Evolutionary conservation across 176 grass and related monocot species (phyloP).

Genomic region (Musa acuminata): DNA sequence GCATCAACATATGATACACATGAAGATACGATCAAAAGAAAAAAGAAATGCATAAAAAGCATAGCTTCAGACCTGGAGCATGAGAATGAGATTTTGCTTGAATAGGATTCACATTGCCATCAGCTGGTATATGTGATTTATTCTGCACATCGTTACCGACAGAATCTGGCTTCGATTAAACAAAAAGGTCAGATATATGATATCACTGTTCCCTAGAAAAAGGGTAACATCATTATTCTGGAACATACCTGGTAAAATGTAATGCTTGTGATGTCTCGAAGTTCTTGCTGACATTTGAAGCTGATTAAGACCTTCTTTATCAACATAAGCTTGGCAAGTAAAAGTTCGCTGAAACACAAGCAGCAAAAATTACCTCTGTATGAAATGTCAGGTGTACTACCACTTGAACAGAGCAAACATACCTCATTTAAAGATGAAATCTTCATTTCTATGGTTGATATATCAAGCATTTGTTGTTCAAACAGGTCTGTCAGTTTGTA

Average conservation of each 20-base stretch:
- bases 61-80: conserved; percentile 48
- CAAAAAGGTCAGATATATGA: conserved; percentile 17
- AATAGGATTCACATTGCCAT: conserved; percentile 35
- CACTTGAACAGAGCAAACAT: conserved; percentile 12
- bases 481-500: conserved; percentile 82
- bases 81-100: conserved; percentile 43
- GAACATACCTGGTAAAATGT: conserved; percentile 66
- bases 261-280: conserved; percentile 76
- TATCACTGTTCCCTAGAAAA: conserved; percentile 9
- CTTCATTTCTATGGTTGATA: conserved; percentile 52
- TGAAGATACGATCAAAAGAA: conserved; percentile 8
- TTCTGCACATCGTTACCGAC: conserved; percentile 35
- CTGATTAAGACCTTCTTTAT: conserved; percentile 88
- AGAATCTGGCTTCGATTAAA: conserved; percentile 33
- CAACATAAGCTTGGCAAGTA: conserved; percentile 75
- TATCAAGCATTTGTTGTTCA: conserved; percentile 72
- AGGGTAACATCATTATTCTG: neutral
- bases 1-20: conserved; percentile 13
- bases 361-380: neutral
- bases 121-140: conserved; percentile 38
- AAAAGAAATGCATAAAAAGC: conserved; percentile 16
- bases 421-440: conserved; percentile 81
- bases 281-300: conserved; percentile 48
- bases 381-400: neutral
- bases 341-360: conserved; percentile 47